A percentile compares a stretch with the other conserved stretches of the same genome.
These are phyloP conservation scores for Phytophthora sp. DNA, from an alignment of 352 stramenopile species.

Conservation along the genomic window DNA sequence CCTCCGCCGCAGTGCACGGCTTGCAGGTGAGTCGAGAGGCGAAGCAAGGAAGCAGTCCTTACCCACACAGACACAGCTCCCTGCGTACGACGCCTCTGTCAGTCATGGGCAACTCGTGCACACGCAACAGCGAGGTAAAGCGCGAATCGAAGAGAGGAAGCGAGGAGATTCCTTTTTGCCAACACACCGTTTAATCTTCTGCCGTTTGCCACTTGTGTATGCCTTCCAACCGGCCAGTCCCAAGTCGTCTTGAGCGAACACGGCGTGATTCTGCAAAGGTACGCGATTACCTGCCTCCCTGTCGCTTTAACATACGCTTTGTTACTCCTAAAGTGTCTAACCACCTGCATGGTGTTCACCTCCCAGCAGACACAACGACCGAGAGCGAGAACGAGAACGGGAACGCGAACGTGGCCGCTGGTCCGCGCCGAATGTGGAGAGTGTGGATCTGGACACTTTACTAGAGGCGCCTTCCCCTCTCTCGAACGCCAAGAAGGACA, in stretches of 20 bases:
- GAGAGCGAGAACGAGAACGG: conserved; percentile 36
- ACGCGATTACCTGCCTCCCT: neutral
- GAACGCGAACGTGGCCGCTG: conserved; percentile 67
- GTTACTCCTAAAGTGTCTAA: neutral
- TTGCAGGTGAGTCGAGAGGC: conserved; percentile 25
- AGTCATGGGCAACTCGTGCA: conserved; percentile 70
- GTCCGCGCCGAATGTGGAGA: conserved; percentile 73
- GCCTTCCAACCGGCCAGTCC: conserved; percentile 35
- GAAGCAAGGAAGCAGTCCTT: conserved; percentile 1
- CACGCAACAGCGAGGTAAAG: conserved; percentile 57
- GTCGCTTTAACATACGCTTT: conserved; percentile 14
- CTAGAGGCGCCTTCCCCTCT: conserved; percentile 75
- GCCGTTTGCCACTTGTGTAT: conserved; percentile 1
- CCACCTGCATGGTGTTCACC: no score
- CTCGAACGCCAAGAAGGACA: conserved; percentile 5
- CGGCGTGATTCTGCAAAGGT: conserved; percentile 51
- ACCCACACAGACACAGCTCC: conserved; percentile 9
- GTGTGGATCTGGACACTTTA: conserved; percentile 81
- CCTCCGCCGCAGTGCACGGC: conserved; percentile 14
- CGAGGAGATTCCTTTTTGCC: neutral
- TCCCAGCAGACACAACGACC: conserved; percentile 23
- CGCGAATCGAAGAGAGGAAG: neutral
- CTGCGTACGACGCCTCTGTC: conserved; percentile 8
- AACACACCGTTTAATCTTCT: conserved; percentile 5
- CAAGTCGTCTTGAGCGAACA: conserved; percentile 73